phyloP scores from a whole-genome alignment of 805 yeast genomes.

The Hanseniaspora thailandica region DNA sequence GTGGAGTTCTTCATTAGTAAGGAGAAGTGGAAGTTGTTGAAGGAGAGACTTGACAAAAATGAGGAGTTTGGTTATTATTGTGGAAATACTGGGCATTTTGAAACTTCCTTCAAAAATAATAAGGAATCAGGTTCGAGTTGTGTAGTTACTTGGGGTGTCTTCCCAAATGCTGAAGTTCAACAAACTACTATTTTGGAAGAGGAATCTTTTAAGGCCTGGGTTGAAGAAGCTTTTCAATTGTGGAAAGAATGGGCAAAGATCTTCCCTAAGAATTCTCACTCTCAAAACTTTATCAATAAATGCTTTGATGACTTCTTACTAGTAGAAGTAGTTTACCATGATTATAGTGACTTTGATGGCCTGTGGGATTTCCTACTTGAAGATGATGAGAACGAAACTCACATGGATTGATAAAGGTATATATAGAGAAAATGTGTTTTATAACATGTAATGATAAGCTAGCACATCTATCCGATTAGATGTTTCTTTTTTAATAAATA shows the following conservation, averaged over 20 bases:
- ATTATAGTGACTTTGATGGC: conserved; percentile 58
- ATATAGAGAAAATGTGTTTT: background rate
- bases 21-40: conserved; percentile 52
- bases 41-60: conserved; percentile 38
- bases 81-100: conserved; percentile 7
- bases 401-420: background rate
- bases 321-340: conserved; percentile 81
- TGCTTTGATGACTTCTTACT: conserved; percentile 56
- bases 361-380: conserved; percentile 56
- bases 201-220: conserved; percentile 91
- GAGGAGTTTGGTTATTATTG: conserved; percentile 18
- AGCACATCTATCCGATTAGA: background rate
- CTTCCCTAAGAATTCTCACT: conserved; percentile 42
- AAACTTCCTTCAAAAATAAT: conserved; percentile 25
- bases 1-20: conserved; percentile 79
- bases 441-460: background rate
- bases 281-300: conserved; percentile 50
- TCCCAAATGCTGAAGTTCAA: conserved; percentile 77
- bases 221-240: conserved; percentile 83
- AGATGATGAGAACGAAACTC: conserved; percentile 10
- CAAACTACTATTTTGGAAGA: conserved; percentile 88
- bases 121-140: conserved; percentile 56
- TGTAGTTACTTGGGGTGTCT: conserved; percentile 97
- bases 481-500: background rate
- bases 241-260: conserved; percentile 88